Evolutionary conservation across 495 filamentous ascomycete species (phyloP), one percentile per base, ranked within the genome.

Genomic region (Pseudevernia furfuracea): DNA sequence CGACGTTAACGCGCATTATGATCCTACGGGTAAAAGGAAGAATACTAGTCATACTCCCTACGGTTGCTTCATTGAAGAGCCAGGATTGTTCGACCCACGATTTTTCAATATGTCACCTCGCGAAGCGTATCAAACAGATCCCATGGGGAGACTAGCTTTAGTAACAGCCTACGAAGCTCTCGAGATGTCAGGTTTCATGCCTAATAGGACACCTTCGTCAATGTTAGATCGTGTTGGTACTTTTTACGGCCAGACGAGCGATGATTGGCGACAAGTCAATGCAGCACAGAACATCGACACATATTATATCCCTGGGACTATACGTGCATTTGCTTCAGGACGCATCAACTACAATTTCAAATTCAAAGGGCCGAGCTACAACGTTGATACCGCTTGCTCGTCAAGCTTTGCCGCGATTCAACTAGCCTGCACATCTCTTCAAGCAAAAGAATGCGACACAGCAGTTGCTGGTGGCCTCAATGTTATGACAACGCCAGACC

Each of bases 401-500:
- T 87, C 82, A 23, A 84, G 82, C 64, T 76, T 87, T 2, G 85
- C 88, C 12, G 84, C 87, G 7, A 82, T 91, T 61, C 84, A 90
- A 64, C 38, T 74, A 11, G 91, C 91, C 21, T 92, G 91, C 74
- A 88, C 85, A 41, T 81, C 89, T 0, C 79, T 96, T 8, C 88
- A 87, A 82, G 81, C 81, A 1, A 86, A 87, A 58, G 88, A 94
- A 66, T 91, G 88, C 71, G 88, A 96, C 72, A 87, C 90, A 43
- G 91, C 90, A 7, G 81, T 92, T 34, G 87, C 88, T 49, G 92
- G 92, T 60, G 92, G 92, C 67, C 81, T 88, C 28, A 94, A 89
- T 43, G 76, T 86, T 4, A 75, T 92, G 74, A 93, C 88, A 15
- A 91, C 89, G 72, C 85, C 90, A 1, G 90, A 95, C 76, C 89